Percentiles rank a stretch among this genome's conserved stretches.
These are phyloP conservation scores for Trichoderma breve DNA, from an alignment of 2,329 filamentous ascomycete species.

Conservation along the genomic window DNA sequence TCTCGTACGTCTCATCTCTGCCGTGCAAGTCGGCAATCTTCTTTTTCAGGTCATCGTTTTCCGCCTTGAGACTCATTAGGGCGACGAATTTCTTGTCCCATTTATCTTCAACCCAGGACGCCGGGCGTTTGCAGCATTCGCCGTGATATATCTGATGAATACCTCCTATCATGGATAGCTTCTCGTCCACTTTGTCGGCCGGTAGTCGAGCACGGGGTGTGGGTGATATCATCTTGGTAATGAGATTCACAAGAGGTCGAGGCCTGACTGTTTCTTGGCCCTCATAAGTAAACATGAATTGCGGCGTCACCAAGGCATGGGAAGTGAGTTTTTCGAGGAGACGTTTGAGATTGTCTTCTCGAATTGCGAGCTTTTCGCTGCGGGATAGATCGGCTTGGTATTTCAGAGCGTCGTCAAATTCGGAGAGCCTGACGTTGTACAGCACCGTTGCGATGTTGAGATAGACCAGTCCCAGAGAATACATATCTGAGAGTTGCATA, in stretches of 20 bases:
- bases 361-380: constrained; percentile 33
- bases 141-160: constrained; percentile 49
- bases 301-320: constrained; percentile 36
- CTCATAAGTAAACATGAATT: constrained; percentile 38
- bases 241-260: constrained; percentile 40
- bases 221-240: constrained; percentile 36
- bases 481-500: constrained; percentile 49
- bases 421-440: constrained; percentile 39
- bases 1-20: constrained; percentile 41
- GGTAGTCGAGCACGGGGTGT: constrained; percentile 34
- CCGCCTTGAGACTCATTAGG: constrained; percentile 31
- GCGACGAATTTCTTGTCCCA: constrained; percentile 37
- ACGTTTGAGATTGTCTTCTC: constrained; percentile 36
- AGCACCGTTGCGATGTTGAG: constrained; percentile 45
- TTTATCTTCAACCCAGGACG: constrained; percentile 36
- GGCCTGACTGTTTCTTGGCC: constrained; percentile 41
- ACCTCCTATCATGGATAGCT: constrained; percentile 45
- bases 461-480: constrained; percentile 47
- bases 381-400: constrained; percentile 30
- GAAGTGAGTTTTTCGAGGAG: constrained; percentile 36
- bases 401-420: constrained; percentile 41
- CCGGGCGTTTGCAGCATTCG: constrained; percentile 43
- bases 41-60: constrained; percentile 35
- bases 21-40: constrained; percentile 38
- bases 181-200: constrained; percentile 39